Conservation (phyloP, 2,329 filamentous ascomycete genomes). For the Didymella arachidicola region DNA sequence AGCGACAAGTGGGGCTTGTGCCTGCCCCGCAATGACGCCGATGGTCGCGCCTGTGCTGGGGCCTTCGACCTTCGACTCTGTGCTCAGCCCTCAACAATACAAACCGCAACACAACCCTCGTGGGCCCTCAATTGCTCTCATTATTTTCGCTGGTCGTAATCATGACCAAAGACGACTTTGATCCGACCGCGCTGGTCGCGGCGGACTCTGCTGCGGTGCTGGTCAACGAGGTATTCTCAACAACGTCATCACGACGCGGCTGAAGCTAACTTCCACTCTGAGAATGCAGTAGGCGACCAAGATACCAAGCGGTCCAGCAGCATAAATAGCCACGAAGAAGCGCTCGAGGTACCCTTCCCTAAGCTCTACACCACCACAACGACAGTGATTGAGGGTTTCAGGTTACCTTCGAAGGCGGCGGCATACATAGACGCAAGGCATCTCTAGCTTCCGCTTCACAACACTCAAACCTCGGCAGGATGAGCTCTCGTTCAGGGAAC, state of each 20-base stretch:
- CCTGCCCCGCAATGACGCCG: constrained; percentile 27
- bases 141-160: neutral
- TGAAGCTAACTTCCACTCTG: constrained; percentile 47
- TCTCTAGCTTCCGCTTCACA: constrained; percentile 59
- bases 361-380: neutral
- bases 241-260: constrained; percentile 32
- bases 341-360: constrained; percentile 50
- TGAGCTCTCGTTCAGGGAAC: constrained; percentile 47
- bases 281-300: constrained; percentile 40
- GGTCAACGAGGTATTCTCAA: constrained; percentile 37
- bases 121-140: constrained; percentile 7
- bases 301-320: constrained; percentile 40
- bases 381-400: constrained; percentile 39
- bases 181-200: constrained; percentile 25
- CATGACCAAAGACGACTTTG: constrained; percentile 37
- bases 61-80: constrained; percentile 11
- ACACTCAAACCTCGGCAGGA: constrained; percentile 14
- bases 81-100: constrained; percentile 8
- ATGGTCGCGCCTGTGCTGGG: constrained; percentile 21
- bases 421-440: constrained; percentile 65
- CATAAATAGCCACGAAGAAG: constrained; percentile 49
- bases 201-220: constrained; percentile 21
- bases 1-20: constrained; percentile 28
- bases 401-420: constrained; percentile 65
- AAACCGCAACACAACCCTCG: constrained; percentile 9